Base-by-base conservation (phyloP, 345 rosid genomes). In the Eutrema japonicum region DNA sequence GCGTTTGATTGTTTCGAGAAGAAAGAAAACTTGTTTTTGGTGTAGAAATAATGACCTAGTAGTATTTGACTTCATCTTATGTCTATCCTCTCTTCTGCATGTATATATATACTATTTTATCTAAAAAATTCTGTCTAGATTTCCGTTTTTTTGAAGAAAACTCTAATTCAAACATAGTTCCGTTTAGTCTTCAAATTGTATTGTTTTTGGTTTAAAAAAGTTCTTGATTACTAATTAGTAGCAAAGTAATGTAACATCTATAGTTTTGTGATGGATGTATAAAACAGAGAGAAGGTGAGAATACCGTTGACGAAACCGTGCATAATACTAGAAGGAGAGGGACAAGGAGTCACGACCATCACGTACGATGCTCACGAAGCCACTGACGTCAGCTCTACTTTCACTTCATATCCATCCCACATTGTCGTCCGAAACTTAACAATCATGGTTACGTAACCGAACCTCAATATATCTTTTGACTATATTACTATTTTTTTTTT, bases 351-450 rank as follows among this genome's bases (percentile, higher is more conserved):
- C 6, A 80, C 87, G 62, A 77, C 36, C 51, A 79, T 85, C 13
- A 40, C 73, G 30, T 80, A 56, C 16, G 16, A 77, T 67, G 84
- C 57, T 8, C 82, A 82, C 64, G 8, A 16, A 3, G 38, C 64
- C 6, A 82, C 83, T 13, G 82, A 80, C 1, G 59, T 57, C 0
- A 85, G 91, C 62, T 71, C 86, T 37, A 85, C 89, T 59, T 83
- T 87, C 77, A 58, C 70, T 43, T 78, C 86, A 0, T 5, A 10
- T 22, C 75, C 91, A 4, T 77, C 83, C 33, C 41, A 80, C 57
- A 35, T 87, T 64, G 76, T 77, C 47, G 86, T 73, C 40, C 73
- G 60, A 47, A 56, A 81, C 71, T 73, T 85, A 38, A 78, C 92
- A 2, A 85, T 85, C 56, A 59, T 77, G 87, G 92, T 87, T 63